These are phyloP conservation scores for Geosmithia putterillii DNA, from an alignment of 2,329 filamentous ascomycete genomes.

Conservation along the genomic window DNA sequence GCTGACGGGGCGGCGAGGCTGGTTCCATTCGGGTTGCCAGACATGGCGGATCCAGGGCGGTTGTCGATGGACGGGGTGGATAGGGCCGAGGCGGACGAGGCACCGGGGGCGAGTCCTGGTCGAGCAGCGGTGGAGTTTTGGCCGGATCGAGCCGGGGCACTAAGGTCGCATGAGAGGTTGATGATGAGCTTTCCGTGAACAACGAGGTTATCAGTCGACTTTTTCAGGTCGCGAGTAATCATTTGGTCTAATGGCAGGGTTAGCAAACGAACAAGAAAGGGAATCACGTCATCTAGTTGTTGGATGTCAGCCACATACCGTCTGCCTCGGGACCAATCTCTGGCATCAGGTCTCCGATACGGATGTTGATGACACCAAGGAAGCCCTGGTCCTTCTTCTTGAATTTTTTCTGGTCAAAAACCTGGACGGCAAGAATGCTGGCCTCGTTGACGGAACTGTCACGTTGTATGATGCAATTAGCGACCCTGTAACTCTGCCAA, in stretches of 20 bases:
- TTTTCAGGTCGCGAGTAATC: slow-evolving; percentile 94
- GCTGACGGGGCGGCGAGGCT: slow-evolving; percentile 24
- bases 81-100: slow-evolving; percentile 30
- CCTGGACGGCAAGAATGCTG: slow-evolving; percentile 92
- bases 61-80: slow-evolving; percentile 31
- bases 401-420: slow-evolving; percentile 99
- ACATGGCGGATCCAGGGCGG: slow-evolving; percentile 40
- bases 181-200: slow-evolving; percentile 97
- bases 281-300: no score
- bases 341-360: slow-evolving; percentile 78
- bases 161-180: slow-evolving; percentile 86
- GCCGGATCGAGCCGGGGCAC: slow-evolving; percentile 48
- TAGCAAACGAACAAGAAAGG: no score
- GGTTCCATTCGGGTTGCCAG: slow-evolving; percentile 29
- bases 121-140: slow-evolving; percentile 28
- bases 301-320: no score
- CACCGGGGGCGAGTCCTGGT: slow-evolving; percentile 29
- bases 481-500: neutral
- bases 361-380: slow-evolving; percentile 92
- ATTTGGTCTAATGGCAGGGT: slow-evolving; percentile 69
- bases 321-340: slow-evolving; percentile 83
- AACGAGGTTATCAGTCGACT: slow-evolving; percentile 94
- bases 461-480: neutral
- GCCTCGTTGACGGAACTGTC: slow-evolving; percentile 80
- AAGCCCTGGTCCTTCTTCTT: slow-evolving; percentile 99